These are phyloP conservation scores for Penicillium robsamsonii DNA, from an alignment of 495 filamentous ascomycete species.

Conservation along the genomic window DNA sequence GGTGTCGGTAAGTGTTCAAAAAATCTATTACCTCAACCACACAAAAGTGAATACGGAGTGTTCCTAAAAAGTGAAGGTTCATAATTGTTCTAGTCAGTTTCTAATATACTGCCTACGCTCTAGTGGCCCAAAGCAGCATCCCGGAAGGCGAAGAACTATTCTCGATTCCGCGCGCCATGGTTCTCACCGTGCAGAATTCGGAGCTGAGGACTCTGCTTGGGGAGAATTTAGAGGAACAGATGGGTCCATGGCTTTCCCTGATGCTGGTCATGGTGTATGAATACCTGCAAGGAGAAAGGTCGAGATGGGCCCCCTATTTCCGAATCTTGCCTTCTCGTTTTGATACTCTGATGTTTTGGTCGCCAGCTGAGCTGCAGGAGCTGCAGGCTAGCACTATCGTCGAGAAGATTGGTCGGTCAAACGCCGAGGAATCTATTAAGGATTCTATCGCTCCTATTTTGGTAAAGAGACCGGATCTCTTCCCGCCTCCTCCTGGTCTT, in stretches of 20 bases:
- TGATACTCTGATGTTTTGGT: slow-evolving; percentile 92
- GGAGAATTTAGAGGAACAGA: slow-evolving; percentile 43
- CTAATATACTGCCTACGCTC: not conserved
- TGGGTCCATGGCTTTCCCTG: slow-evolving; percentile 59
- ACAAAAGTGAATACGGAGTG: slow-evolving; percentile 17
- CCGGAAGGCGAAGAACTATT: slow-evolving; percentile 64
- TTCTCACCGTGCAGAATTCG: slow-evolving; percentile 55
- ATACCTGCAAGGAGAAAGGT: slow-evolving; percentile 56
- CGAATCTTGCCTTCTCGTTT: slow-evolving; percentile 75
- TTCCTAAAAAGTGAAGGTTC: slow-evolving; percentile 13
- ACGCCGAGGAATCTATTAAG: slow-evolving; percentile 67
- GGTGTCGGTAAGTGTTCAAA: slow-evolving; percentile 54
- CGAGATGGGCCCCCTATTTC: slow-evolving; percentile 78
- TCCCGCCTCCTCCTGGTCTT: slow-evolving; percentile 43
- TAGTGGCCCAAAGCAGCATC: slow-evolving; percentile 59
- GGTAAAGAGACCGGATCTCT: slow-evolving; percentile 39
- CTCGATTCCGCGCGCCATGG: slow-evolving; percentile 54
- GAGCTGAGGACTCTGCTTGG: slow-evolving; percentile 43
- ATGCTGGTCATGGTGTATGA: slow-evolving; percentile 84
- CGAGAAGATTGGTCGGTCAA: slow-evolving; percentile 71
- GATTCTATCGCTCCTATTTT: slow-evolving; percentile 63
- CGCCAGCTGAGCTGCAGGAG: slow-evolving; percentile 61
- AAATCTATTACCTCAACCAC: slow-evolving; percentile 18
- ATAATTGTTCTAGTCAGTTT: slow-evolving; percentile 1
- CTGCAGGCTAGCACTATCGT: slow-evolving; percentile 76